These are phyloP conservation scores for Aureobasidium lini DNA, from an alignment of 2,329 filamentous ascomycete genomes.

Conservation along the genomic window DNA sequence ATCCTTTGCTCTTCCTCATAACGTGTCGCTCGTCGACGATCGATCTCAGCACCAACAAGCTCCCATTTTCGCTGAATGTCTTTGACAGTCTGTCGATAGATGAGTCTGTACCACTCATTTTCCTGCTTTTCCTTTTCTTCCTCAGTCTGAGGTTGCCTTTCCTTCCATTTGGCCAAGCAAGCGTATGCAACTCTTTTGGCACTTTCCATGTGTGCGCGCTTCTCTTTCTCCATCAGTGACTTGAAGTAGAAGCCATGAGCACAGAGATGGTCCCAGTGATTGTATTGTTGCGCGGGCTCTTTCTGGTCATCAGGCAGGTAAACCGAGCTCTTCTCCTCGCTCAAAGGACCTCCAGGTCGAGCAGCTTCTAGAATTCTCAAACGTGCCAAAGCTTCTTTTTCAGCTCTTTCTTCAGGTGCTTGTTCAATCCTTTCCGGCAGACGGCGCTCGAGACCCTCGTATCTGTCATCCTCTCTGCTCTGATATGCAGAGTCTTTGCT, in stretches of 20 bases:
- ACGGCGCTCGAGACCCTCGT: slow-evolving; percentile 31
- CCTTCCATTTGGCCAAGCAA: slow-evolving; percentile 66
- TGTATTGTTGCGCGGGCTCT: slow-evolving; percentile 71
- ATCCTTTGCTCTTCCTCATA: slow-evolving; percentile 56
- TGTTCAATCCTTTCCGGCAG: slow-evolving; percentile 51
- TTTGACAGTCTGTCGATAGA: slow-evolving; percentile 64
- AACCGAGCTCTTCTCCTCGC: slow-evolving; percentile 59
- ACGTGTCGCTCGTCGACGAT: slow-evolving; percentile 46
- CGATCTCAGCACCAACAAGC: slow-evolving; percentile 50
- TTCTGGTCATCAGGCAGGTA: slow-evolving; percentile 62
- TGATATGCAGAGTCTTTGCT: slow-evolving; percentile 41
- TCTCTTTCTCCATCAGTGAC: slow-evolving; percentile 71
- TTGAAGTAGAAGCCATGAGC: slow-evolving; percentile 75
- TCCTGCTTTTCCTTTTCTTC: slow-evolving; percentile 80
- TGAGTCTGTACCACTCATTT: slow-evolving; percentile 53
- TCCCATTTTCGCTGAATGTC: slow-evolving; percentile 57
- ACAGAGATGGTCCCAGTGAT: slow-evolving; percentile 78
- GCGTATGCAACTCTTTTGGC: slow-evolving; percentile 76
- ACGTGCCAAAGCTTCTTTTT: slow-evolving; percentile 62
- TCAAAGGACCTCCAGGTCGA: slow-evolving; percentile 67
- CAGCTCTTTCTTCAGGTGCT: slow-evolving; percentile 32
- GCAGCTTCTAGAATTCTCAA: slow-evolving; percentile 64
- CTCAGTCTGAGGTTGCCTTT: slow-evolving; percentile 63
- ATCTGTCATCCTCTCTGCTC: slow-evolving; percentile 17
- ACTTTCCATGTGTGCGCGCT: slow-evolving; percentile 63